Percentiles rank a stretch among this genome's conserved stretches.
These are phyloP conservation scores for Mycena floridula DNA, from an alignment of 768 basidiomycete species.

Conservation along the genomic window DNA sequence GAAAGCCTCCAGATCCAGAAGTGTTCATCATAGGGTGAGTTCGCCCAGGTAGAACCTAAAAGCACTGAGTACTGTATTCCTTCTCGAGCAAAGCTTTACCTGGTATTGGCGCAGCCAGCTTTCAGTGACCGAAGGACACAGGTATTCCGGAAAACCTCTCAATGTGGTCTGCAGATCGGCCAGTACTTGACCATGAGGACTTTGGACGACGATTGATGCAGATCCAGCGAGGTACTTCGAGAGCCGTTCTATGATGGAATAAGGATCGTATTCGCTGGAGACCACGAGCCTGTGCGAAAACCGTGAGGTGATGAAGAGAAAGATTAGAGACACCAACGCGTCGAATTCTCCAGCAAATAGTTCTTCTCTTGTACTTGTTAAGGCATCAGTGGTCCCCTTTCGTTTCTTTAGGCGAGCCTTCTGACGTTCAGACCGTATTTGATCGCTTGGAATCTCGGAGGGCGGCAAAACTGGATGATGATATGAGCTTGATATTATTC, in stretches of 20 bases:
- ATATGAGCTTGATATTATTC: neutral
- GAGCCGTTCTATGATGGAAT: conserved; percentile 69
- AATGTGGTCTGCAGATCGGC: conserved; percentile 66
- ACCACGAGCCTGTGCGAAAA: conserved; percentile 56
- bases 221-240: conserved; percentile 80
- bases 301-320: conserved; percentile 1
- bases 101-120: conserved; percentile 88
- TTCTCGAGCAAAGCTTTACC: too few relatives aligned
- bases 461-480: conserved; percentile 66
- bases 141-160: conserved; percentile 56
- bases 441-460: conserved; percentile 48
- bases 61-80: too few relatives aligned
- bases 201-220: conserved; percentile 80
- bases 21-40: conserved; percentile 94
- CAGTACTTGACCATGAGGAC: conserved; percentile 69
- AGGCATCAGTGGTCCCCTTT: conserved; percentile 56
- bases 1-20: conserved; percentile 82
- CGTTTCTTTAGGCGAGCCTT: conserved; percentile 70
- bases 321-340: conserved; percentile 41
- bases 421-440: conserved; percentile 68
- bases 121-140: conserved; percentile 80
- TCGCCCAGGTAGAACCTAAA: conserved; percentile 81
- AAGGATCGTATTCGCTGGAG: conserved; percentile 81
- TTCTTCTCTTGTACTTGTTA: conserved; percentile 67
- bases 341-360: conserved; percentile 87